A percentile compares a stretch with the other conserved stretches of the same genome.
phyloP scores from a whole-genome alignment of 2,329 filamentous ascomycete species.

The Pestalotiopsis sp. region DNA sequence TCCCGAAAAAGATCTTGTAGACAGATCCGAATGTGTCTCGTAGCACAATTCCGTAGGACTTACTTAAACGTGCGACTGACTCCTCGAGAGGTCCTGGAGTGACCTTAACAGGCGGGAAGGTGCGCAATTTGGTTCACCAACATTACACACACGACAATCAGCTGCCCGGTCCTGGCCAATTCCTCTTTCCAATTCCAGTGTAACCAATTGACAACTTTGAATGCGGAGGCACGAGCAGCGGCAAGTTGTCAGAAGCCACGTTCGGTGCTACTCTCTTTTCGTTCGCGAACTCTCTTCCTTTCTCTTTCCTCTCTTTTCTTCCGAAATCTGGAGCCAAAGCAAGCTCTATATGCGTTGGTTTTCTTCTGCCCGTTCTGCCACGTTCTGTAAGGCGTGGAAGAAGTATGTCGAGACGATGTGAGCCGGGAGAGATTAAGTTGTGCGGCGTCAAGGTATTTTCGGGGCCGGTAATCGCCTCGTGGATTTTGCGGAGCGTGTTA shows the following conservation, averaged over 20 bases:
- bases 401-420: slow-evolving; percentile 9
- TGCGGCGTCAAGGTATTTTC: slow-evolving; percentile 27
- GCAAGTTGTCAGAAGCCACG: slow-evolving; percentile 21
- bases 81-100: slow-evolving; percentile 36
- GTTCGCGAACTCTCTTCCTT: not conserved
- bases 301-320: not conserved
- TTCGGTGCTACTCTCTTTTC: slow-evolving; percentile 26
- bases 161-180: slow-evolving; percentile 38
- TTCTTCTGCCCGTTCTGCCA: not conserved
- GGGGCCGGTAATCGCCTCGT: slow-evolving; percentile 29
- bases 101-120: slow-evolving; percentile 39
- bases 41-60: slow-evolving; percentile 18
- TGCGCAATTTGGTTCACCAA: slow-evolving; percentile 41
- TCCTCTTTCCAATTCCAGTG: slow-evolving; percentile 26
- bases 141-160: slow-evolving; percentile 44
- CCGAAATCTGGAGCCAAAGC: not conserved
- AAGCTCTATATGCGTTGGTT: not conserved
- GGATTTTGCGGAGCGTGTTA: slow-evolving; percentile 26
- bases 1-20: slow-evolving; percentile 12
- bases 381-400: slow-evolving; percentile 6
- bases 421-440: slow-evolving; percentile 14
- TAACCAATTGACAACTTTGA: slow-evolving; percentile 18
- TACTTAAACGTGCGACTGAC: slow-evolving; percentile 31
- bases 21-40: slow-evolving; percentile 13
- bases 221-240: slow-evolving; percentile 20